Evolutionary conservation across 352 stramenopile genomes (phyloP).

Genomic region (Phytophthora colocasiae): DNA sequence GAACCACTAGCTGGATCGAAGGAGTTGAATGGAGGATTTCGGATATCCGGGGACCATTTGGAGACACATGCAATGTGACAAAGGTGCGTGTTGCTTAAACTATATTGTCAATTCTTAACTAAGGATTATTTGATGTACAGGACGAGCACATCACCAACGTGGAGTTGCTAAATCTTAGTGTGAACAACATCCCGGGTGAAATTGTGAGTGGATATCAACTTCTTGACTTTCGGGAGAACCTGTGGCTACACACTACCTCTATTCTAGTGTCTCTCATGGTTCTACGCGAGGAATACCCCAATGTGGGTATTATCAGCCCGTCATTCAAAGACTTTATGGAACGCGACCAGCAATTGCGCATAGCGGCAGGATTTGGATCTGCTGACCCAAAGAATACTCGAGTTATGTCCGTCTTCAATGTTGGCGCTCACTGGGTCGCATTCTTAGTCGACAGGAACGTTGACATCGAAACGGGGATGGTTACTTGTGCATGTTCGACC

Average conservation of each 20-base stretch:
- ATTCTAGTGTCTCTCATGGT: not conserved
- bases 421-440: not conserved
- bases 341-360: not conserved
- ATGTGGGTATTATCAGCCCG: not conserved
- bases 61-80: not conserved
- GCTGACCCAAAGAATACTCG: not conserved
- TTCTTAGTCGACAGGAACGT: not conserved
- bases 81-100: not conserved
- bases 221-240: conserved; percentile 5
- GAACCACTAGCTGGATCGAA: not conserved
- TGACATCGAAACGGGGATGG: no score
- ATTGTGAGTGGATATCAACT: not conserved
- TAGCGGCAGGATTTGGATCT: not conserved
- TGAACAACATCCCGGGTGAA: not conserved
- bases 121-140: not conserved
- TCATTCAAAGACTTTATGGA: not conserved
- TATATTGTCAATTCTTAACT: no score
- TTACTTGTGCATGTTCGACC: conserved; percentile 1
- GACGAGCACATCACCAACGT: not conserved
- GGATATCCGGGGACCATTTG: not conserved
- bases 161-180: not conserved
- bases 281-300: not conserved
- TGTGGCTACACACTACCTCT: not conserved
- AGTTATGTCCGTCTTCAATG: not conserved
- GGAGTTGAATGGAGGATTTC: not conserved